A percentile compares a stretch with the other conserved stretches of the same genome.
These are phyloP conservation scores for Ajuga reptans DNA, from an alignment of 305 asterid species.

Conservation along the genomic window DNA sequence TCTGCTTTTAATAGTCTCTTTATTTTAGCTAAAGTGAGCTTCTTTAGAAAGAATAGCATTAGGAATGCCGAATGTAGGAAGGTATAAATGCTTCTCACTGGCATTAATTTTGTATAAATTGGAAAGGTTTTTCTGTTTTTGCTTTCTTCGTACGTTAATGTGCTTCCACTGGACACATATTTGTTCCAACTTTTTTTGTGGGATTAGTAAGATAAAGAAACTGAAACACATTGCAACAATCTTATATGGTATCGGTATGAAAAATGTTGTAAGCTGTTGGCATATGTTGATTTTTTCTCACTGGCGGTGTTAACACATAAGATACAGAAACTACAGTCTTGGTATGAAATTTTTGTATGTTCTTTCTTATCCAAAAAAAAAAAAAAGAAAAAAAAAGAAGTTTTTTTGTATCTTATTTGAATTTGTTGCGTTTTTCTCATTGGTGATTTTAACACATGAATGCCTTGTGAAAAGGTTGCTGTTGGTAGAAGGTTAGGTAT, in stretches of 20 bases:
- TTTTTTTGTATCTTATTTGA: too few species aligned
- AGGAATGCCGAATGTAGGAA: neutral
- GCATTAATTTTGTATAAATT: neutral
- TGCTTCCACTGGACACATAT: neutral
- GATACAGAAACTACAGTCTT: neutral
- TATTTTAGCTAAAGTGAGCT: neutral
- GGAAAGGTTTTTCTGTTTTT: neutral
- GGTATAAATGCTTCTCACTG: neutral
- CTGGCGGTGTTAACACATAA: neutral
- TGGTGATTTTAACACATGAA: constrained; percentile 16
- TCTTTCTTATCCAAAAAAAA: neutral
- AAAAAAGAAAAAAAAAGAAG: too few species aligned
- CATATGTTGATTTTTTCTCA: neutral
- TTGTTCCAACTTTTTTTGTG: neutral
- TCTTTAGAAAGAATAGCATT: neutral
- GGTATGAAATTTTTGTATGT: neutral
- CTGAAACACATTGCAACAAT: neutral
- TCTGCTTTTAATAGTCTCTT: neutral
- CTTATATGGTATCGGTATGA: neutral
- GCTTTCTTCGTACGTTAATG: neutral
- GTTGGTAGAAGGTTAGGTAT: constrained; percentile 75
- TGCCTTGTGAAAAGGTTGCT: constrained; percentile 56
- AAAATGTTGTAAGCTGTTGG: neutral
- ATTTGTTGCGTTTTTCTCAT: neutral
- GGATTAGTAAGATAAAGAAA: neutral